Evolutionary conservation across 768 basidiomycete genomes (phyloP).

Genomic region (Mycena alexandri): DNA sequence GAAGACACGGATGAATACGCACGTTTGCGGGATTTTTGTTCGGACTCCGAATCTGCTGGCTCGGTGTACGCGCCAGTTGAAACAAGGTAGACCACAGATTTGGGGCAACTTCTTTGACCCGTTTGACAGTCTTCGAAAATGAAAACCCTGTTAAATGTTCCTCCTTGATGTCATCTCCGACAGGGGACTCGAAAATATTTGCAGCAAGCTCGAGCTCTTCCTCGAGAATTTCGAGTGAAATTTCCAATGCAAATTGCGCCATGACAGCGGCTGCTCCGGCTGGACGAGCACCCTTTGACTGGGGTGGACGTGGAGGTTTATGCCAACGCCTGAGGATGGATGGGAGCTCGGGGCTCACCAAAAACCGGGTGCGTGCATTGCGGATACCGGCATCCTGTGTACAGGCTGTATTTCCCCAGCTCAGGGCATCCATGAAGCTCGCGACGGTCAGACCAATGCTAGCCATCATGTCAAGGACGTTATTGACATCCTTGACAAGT

Average conservation of each 20-base stretch:
- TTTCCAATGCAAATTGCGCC: constrained; percentile 12
- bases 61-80: not conserved
- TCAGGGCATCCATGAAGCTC: not conserved
- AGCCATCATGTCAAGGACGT: not conserved
- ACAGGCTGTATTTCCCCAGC: not conserved
- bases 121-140: not conserved
- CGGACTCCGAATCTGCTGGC: constrained; percentile 12
- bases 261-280: not conserved
- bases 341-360: not conserved
- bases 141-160: constrained; percentile 3
- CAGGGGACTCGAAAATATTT: constrained; percentile 14
- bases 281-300: not conserved
- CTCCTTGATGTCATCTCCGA: constrained; percentile 13
- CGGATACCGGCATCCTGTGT: not conserved
- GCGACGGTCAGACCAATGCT: not conserved
- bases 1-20: not conserved
- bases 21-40: constrained; percentile 15
- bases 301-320: not conserved
- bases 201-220: not conserved
- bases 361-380: not conserved
- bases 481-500: not conserved
- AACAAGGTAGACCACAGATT: constrained; percentile 8
- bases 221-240: not conserved
- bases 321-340: not conserved
- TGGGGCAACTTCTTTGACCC: not conserved